Evolutionary conservation across 768 basidiomycete species (phyloP), one percentile per base, ranked within the genome.

Genomic region (Candolleomyces aberdarensis): DNA sequence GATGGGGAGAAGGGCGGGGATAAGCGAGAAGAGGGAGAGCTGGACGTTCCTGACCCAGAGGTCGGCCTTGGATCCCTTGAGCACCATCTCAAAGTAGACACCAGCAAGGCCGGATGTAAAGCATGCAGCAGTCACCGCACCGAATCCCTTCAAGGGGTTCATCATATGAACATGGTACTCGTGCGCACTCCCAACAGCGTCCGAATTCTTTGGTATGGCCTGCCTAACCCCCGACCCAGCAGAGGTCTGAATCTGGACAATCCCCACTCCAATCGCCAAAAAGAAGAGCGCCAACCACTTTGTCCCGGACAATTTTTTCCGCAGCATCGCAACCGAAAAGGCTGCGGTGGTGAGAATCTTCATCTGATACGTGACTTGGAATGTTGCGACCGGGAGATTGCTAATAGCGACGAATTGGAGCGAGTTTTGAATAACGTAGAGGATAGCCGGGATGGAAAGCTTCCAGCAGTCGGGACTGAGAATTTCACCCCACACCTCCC

Each of bases 281-380:
- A 94, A 86, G 72, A 94, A 81, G 10, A 98, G 78, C 0, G 94
- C 85, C 19, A 93, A 72, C 96, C 97, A 98, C 71, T 98, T 95
- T 2, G 81, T 80, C 0, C 82, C 74, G 32, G 81, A 81, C 44
- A 98, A 79, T 67, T 82, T 84, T 70, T 82, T 91, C 46, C 94
- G 86, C 15, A 96, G 84, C 62, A 98, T 81, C 1, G 85, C 74
- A 58, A 96, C 94, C 48, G 92, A 93, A 73, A 96, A 96, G 55
- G 90, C 93, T 20, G 94, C 96, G 15, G 95, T 98, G 53, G 95
- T 98, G 59, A 98, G 83, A 71, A 98, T 98, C 75, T 98, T 98
- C 95, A 98, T 96, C 75, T 98, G 95, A 72, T 98, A 96, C 9
- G 92, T 92, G 63, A 98, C 94, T 72, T 98, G 96, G 78, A 98